Base-by-base conservation (phyloP, 805 yeast genomes). In the Cyberlindnera amylophila region DNA sequence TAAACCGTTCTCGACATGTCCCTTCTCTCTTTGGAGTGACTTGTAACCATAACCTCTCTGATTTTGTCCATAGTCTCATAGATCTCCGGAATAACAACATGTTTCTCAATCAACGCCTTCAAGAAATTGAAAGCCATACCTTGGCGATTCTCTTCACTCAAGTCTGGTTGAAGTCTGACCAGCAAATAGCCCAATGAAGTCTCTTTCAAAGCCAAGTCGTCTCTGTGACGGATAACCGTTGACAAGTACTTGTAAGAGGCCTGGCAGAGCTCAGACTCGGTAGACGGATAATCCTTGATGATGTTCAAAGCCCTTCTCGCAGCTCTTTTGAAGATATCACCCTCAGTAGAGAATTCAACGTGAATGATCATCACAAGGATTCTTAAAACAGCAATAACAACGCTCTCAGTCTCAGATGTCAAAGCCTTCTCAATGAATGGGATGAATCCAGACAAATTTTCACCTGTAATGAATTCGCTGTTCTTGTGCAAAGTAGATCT, bases 121-220 rank as follows among this genome's bases (percentile, higher is more conserved):
- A 93, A 62, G 54, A 91, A 89, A 40, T 82, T 80, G 62, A 90
- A 87, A 0, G 97, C 95, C 34, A 87, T 71, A 32, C 95, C 89
- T 61, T 91, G 97, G 50, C 82, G 77, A 51, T 77, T 82, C 10
- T 96, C 96, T 53, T 91, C 96, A 55, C 86, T 89, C 46, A 93
- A 67, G 64, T 93, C 98, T 2, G 96, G 95, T 58, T 77, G 78
- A 34, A 93, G 67, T 50, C 86, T 73, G 10, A 77, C 75, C 47
- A 93, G 65, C 18, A 91, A 67, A 57, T 83, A 87, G 42, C 86
- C 81, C 29, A 89, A 59, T 0, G 96, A 87, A 3, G 78, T 67
- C 26, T 81, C 83, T 52, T 84, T 85, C 51, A 89, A 61, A 37
- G 75, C 69, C 34, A 87, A 67, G 39, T 81, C 81, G 4, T 76